Conservation (phyloP, 2,329 filamentous ascomycete genomes). For the Scedosporium apiospermum region DNA sequence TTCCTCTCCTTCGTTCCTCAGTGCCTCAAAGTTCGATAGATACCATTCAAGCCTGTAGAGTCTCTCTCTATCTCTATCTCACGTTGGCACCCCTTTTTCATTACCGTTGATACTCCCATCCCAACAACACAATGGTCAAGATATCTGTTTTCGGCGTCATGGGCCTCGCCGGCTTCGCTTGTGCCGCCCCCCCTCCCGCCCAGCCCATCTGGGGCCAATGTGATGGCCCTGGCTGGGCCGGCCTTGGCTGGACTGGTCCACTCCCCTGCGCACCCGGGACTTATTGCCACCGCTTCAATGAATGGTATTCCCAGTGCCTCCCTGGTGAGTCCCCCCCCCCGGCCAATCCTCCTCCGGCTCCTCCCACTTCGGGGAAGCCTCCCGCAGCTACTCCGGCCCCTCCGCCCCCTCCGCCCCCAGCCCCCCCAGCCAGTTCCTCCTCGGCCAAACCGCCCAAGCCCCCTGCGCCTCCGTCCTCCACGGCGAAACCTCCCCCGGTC, state of each 20-base stretch:
- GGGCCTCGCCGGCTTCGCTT: not conserved
- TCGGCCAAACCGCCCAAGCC: no score
- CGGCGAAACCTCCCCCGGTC: no score
- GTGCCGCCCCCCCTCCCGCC: not conserved
- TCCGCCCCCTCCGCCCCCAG: not conserved
- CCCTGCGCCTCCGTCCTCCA: no score
- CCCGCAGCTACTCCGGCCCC: no score
- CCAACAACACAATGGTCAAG: constrained; percentile 2
- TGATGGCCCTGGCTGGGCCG: constrained; percentile 15
- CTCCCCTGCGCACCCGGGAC: constrained; percentile 16
- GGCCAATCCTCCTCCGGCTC: no score
- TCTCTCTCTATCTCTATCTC: not conserved
- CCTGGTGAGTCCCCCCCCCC: not conserved
- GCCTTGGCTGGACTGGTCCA: constrained; percentile 15
- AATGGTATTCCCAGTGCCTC: constrained; percentile 23
- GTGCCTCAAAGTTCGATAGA: not conserved
- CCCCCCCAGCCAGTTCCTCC: not conserved
- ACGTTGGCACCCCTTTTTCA: not conserved
- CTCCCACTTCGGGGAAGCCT: no score
- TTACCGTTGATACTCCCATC: not conserved
- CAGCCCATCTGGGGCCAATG: constrained; percentile 15
- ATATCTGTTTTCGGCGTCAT: not conserved
- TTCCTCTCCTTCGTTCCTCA: not conserved
- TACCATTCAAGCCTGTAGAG: not conserved
- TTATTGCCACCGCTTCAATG: constrained; percentile 16